phyloP scores from a whole-genome alignment of 108 stramenopile genomes.

The Nitzschia sp. region DNA sequence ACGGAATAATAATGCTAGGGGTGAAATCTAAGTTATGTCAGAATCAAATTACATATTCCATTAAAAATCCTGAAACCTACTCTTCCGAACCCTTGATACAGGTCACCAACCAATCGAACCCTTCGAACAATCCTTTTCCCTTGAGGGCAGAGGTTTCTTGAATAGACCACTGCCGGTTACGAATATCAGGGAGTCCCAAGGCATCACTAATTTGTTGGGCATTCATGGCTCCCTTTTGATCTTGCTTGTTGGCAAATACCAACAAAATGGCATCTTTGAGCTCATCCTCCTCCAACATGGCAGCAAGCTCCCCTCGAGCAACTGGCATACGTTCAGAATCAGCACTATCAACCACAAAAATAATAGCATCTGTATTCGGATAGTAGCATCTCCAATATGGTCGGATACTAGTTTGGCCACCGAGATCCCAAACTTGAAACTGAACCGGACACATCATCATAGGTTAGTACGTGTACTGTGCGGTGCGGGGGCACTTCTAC shows the following conservation, averaged over 20 bases:
- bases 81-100: constrained; percentile 91
- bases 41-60: constrained; percentile 22
- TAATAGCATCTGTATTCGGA: constrained; percentile 99
- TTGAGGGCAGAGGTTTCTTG: constrained; percentile 98
- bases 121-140: constrained; percentile 98
- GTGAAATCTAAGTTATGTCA: too few relatives aligned
- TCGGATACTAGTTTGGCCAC: constrained; percentile 98
- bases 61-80: constrained; percentile 1
- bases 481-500: too few relatives aligned
- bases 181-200: constrained; percentile 92
- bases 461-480: too few relatives aligned
- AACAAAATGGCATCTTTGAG: constrained; percentile 93
- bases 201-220: constrained; percentile 96
- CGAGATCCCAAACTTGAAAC: constrained; percentile 99
- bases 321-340: constrained; percentile 94
- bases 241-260: constrained; percentile 99
- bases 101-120: constrained; percentile 98
- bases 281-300: constrained; percentile 99
- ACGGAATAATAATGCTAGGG: too few relatives aligned
- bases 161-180: constrained; percentile 98
- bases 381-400: constrained; percentile 99
- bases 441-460: constrained; percentile 15
- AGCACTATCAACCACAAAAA: constrained; percentile 98
- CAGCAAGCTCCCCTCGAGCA: constrained; percentile 92
- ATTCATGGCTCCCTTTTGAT: constrained; percentile 97